Evolutionary conservation across 768 basidiomycete genomes (phyloP), one percentile per base, ranked within the genome.

Genomic region (Lepiota brunneoincarnata): DNA sequence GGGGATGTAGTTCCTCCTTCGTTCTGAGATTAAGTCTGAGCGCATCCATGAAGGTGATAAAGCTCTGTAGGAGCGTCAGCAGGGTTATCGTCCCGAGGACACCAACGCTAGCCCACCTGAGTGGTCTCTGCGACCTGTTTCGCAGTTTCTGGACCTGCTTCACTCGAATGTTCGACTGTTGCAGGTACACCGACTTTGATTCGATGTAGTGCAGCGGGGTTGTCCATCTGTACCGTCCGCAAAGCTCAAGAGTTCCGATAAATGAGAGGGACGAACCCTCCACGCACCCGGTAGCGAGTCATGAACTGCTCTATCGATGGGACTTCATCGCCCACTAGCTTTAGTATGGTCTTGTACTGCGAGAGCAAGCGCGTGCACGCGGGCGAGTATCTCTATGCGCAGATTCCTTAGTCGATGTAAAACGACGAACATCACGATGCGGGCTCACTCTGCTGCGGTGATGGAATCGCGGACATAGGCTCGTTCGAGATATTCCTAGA

Each of bases 101-200:
- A 21, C 4, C 45, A 47, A 39, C 3, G 28, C 38, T 24, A 12
- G 62, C 69, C 42, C 34, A 91, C 95, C 80, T 96, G 92, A 0
- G 96, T 98, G 4, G 96, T 98, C 69, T 98, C 93, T 7, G 96
- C 96, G 21, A 99, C 93, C 89, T 91, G 94, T 69, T 97, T 96
- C 34, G 90, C 90, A 0, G 91, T 92, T 70, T 98, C 95, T 11
- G 88, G 89, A 1, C 91, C 93, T 7, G 89, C 88, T 67, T 94
- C 93, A 42, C 90, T 88, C 14, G 91, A 90, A 68, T 98, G 96
- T 67, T 98, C 95, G 2, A 97, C 90, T 0, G 96, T 98, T 0
- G 96, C 96, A 5, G 96, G 96, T 0, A 98, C 93, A 11, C 96
- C 96, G 1, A 97, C 89, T 64, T 87, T 81, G 31, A 98, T 74